Percentiles rank a stretch among this genome's conserved stretches.
Evolutionary conservation across 1,284 basidiomycete species (phyloP).

Genomic region (Ustilago curta): DNA sequence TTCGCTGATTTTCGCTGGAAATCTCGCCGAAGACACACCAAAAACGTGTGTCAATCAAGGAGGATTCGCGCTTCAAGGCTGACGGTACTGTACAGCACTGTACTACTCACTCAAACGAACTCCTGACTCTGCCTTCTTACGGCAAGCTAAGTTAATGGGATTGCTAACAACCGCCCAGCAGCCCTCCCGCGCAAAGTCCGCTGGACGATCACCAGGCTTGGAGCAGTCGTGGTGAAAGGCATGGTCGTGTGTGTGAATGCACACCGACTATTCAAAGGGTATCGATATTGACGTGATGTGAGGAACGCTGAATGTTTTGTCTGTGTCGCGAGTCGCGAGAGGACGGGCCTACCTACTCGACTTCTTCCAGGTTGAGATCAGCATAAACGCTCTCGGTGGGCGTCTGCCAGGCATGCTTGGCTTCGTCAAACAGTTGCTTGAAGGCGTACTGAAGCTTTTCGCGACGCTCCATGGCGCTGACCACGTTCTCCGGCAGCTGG

Average conservation of each 20-base stretch:
- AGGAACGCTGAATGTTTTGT: not conserved
- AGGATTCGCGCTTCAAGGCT: not conserved
- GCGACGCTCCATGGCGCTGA: conserved; percentile 59
- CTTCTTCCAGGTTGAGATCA: conserved; percentile 39
- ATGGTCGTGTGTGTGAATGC: not conserved
- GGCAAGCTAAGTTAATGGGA: too few relatives aligned
- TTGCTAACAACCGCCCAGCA: too few relatives aligned
- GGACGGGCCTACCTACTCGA: conserved; percentile 23
- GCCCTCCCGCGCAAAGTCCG: too few relatives aligned
- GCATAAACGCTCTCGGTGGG: conserved; percentile 57
- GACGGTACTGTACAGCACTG: too few relatives aligned
- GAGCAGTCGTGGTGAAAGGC: not conserved
- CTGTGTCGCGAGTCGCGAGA: not conserved
- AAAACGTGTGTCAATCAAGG: not conserved
- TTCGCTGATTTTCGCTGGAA: not conserved
- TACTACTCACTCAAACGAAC: not conserved
- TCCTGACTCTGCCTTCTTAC: not conserved
- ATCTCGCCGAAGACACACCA: not conserved
- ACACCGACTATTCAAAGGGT: not conserved
- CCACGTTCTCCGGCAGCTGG: conserved; percentile 59
- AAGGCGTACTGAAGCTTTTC: conserved; percentile 58
- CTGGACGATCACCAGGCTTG: not conserved
- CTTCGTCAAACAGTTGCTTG: conserved; percentile 60
- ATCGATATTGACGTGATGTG: not conserved
- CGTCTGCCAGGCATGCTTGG: conserved; percentile 55